Evolutionary conservation across 2,329 filamentous ascomycete species (phyloP).

Genomic region (Pyrenochaeta sp.): DNA sequence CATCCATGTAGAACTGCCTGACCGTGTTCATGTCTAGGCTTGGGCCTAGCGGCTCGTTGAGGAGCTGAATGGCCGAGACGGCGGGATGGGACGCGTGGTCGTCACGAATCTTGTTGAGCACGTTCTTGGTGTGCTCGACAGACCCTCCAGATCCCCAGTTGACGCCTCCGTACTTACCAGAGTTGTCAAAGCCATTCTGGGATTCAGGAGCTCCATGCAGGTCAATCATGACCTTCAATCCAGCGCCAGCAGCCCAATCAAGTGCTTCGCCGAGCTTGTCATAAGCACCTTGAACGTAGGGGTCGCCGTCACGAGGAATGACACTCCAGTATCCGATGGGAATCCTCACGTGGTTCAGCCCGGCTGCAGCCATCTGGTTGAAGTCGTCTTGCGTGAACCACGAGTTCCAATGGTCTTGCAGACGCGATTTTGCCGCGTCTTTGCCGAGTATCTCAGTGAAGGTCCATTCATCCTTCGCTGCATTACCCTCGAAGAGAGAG

Average conservation of each 20-base stretch:
- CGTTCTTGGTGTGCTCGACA: constrained; percentile 49
- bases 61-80: constrained; percentile 55
- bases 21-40: constrained; percentile 53
- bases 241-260: constrained; percentile 64
- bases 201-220: constrained; percentile 71
- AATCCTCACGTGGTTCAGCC: constrained; percentile 70
- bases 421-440: constrained; percentile 54
- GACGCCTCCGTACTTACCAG: constrained; percentile 60
- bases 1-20: constrained; percentile 57
- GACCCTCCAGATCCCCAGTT: constrained; percentile 55
- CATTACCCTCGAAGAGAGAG: constrained; percentile 63
- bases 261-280: constrained; percentile 64
- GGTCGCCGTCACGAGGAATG: constrained; percentile 59
- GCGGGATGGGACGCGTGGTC: constrained; percentile 55
- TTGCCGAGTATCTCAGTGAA: constrained; percentile 59
- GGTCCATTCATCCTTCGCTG: constrained; percentile 66
- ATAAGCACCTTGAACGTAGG: constrained; percentile 69
- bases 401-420: constrained; percentile 65
- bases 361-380: constrained; percentile 61
- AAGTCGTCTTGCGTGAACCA: constrained; percentile 66
- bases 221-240: constrained; percentile 71
- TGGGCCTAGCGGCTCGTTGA: constrained; percentile 58
- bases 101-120: constrained; percentile 57
- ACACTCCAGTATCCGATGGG: constrained; percentile 73
- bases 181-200: constrained; percentile 74